Conservation (phyloP, 2,329 filamentous ascomycete genomes). For the Trichoderma sp. region DNA sequence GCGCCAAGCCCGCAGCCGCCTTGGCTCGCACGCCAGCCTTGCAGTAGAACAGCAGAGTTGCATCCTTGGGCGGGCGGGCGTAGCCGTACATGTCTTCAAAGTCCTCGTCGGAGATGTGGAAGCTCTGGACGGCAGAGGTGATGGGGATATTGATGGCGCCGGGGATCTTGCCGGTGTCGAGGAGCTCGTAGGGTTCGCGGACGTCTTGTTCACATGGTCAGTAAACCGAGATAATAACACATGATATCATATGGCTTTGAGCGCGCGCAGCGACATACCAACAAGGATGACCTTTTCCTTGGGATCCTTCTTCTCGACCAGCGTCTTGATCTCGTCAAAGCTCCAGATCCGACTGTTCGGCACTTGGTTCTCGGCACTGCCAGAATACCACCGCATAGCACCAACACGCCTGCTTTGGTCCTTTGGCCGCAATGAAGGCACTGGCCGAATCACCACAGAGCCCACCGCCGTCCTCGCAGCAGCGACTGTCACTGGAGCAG, state of each 20-base stretch:
- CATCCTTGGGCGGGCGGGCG: slow-evolving; percentile 61
- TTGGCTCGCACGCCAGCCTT: slow-evolving; percentile 84
- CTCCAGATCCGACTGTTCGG: slow-evolving; percentile 47
- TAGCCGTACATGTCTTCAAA: slow-evolving; percentile 85
- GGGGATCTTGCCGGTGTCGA: slow-evolving; percentile 72
- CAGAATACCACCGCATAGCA: slow-evolving; percentile 38
- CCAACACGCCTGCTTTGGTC: not conserved
- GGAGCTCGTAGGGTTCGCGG: slow-evolving; percentile 72
- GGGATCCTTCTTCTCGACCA: slow-evolving; percentile 14
- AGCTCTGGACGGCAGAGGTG: slow-evolving; percentile 73
- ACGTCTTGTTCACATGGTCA: slow-evolving; percentile 54
- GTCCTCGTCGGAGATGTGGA: slow-evolving; percentile 75
- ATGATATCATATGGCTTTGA: not conserved
- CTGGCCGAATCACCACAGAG: not conserved
- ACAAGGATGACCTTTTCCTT: slow-evolving; percentile 48
- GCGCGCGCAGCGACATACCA: slow-evolving; percentile 42
- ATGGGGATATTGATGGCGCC: slow-evolving; percentile 82
- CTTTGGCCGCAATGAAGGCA: not conserved
- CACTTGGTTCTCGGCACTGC: slow-evolving; percentile 20
- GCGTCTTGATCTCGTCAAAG: slow-evolving; percentile 43
- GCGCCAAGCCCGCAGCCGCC: slow-evolving; percentile 76
- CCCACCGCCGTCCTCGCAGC: not conserved
- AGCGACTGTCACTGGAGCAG: not conserved
- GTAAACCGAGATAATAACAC: no score
- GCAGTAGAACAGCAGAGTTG: slow-evolving; percentile 83